Base-by-base conservation (phyloP, 1,139 yeast genomes). In the Geotrichum bryndzae region DNA sequence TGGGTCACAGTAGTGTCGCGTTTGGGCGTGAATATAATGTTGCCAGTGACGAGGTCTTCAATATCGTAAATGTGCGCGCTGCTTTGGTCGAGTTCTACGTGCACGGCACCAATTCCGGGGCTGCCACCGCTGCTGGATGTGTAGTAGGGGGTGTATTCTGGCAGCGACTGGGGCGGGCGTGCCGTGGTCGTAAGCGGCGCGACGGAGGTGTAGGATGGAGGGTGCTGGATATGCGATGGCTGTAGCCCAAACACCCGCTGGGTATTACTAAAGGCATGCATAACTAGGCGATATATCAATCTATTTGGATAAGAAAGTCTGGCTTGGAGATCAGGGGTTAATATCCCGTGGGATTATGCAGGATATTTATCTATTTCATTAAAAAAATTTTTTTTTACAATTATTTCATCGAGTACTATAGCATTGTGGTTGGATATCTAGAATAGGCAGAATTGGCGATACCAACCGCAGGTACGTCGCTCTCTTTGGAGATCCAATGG, bases 11-110 rank as follows among this genome's bases (percentile, higher is more conserved):
- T 25, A 23, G 52, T 33, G 41, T 55, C 50, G 27, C 29, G 51
- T 11, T 48, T 38, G 25, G 61, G 61, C 18, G 35, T 23, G 31
- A 59, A 51, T 3, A 54, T n/a, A 10, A 59, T 46, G 29, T 48
- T 54, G 38, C 61, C 61, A 7, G 59, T 51, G 15, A 55, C 18
- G 11, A 59, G 35, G 45, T 59, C 56, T 53, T 53, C 61, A 13
- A 58, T 15, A 45, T 51, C 58, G 45, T 38, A 54, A 29, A 51
- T 29, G 29, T 54, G 54, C 22, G 48, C 22, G 22, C 48, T 41
- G 48, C 23, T 41, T 7, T 41, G 48, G 18, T 41, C 48, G 48
- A 41, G 48, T n/a, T 41, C 48, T 1, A 41, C 8, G 10, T 41
- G 48, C 48, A 41, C 18, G 10, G 48, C 22, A n/a, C 22, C n/a